Base-by-base conservation (phyloP, 2,329 filamentous ascomycete genomes). In the Sporothrix dimorphospora region DNA sequence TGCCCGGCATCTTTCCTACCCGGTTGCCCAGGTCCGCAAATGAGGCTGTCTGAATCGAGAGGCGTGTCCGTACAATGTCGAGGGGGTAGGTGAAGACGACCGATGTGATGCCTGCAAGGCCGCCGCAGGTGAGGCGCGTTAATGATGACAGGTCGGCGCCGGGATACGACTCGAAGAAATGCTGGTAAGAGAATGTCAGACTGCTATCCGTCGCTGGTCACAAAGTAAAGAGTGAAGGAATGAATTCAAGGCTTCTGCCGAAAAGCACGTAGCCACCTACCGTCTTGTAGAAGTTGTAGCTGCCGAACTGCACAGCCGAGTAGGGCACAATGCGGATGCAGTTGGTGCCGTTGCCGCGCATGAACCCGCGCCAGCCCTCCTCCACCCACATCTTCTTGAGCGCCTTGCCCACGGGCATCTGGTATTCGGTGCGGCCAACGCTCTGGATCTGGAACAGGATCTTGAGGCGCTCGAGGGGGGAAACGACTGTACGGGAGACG, bases 271-370 rank as follows among this genome's bases (percentile, higher is more conserved):
- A 16, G 27, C 27, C 19, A 27, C 71, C 21, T 24, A 97, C 94
- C 83, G 90, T 88, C 82, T 97, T 98, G 83, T 99, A 99, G 76
- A 98, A 90, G 80, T 97, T 98, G 85, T 98, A 99, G 79, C 94
- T 97, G 77, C 95, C 95, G 81, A 99, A 99, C 79, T 99, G 96
- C 53, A 98, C 96, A 12, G 96, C 96, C 67, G 95, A 98, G 81
- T 99, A 99, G 4, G 96, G 96, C 69, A 99, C 94, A 76, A 99
- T 99, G 74, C 96, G 93, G 78, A 99, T 93, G 85, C 96, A 99
- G 82, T 99, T 99, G 74, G 94, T 98, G 75, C 96, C 96, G 80
- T 99, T 99, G 69, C 96, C 96, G 76, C 94, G 90, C 94, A 99
- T 97, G 82, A 98, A 97, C 0, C 96, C 96, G 81, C 90, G 90